Evolutionary conservation across 2,329 filamentous ascomycete genomes (phyloP), one percentile per base, ranked within the genome.

Genomic region (Cadophora sp.): DNA sequence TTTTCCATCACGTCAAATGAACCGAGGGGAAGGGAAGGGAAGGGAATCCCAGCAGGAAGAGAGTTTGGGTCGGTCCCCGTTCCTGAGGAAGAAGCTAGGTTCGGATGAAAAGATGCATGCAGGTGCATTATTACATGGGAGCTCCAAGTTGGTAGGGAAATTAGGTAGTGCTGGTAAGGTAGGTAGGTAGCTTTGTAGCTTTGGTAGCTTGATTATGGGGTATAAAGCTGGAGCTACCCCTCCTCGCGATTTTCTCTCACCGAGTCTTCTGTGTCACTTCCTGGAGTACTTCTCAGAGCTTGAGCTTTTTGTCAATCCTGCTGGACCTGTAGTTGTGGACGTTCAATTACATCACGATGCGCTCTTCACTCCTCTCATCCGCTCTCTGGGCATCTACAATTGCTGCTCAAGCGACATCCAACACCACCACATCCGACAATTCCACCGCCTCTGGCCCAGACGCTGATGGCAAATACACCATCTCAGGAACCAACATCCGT

Each of bases 381-480:
- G 62, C 66, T 22, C 48, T 75, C 43, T 64, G 41, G 59, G 60
- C 68, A 18, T 59, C 62, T 1, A 16, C 60, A 20, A 45, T 66
- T 16, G 50, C 69, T 20, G 69, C 70, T 50, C 74, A 75, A 63
- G 22, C 20, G 20, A 51, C 27, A 68, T 69, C 13, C 66, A 67
- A 75, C 41, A 51, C 30, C 7, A 76, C 72, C 9, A 66, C 51
- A n/a, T n/a, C n/a, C n/a, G n/a, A n/a, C n/a, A n/a, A 55, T 47
- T n/a, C n/a, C n/a, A n/a, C 45, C n/a, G 41, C 4, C 3, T 22
- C 63, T 1, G 71, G 70, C 0, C 84, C 87, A 0, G 87, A 89
- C 74, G 78, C 81, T 70, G 78, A 89, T 71, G 88, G 88, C 69
- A 92, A 94, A 79, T 94, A 93, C 81, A 89, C 88, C 81, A 87